Evolutionary conservation across 2,329 filamentous ascomycete species (phyloP).

Genomic region (Aspergillus sp.): DNA sequence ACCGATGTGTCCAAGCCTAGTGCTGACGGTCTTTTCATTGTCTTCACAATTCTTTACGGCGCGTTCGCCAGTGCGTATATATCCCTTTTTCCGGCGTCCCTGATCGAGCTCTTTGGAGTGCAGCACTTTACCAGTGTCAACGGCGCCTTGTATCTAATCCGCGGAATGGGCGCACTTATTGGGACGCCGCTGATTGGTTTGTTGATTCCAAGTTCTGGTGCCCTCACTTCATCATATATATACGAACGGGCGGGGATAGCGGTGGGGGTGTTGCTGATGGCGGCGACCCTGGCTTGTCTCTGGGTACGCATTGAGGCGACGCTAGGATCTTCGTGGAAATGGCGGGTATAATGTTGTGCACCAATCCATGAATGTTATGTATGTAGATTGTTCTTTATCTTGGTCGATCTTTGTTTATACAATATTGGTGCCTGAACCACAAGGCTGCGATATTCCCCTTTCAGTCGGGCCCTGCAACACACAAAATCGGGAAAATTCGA

Average conservation of each 20-base stretch:
- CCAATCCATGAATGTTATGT: not conserved
- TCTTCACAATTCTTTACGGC: slow-evolving; percentile 37
- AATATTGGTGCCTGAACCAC: slow-evolving; percentile 6
- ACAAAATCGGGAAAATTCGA: slow-evolving; percentile 8
- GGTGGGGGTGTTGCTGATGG: slow-evolving; percentile 27
- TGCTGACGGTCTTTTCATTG: slow-evolving; percentile 31
- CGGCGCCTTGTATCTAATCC: slow-evolving; percentile 40
- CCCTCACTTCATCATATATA: slow-evolving; percentile 19
- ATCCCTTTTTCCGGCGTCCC: slow-evolving; percentile 40
- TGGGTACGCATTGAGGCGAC: slow-evolving; percentile 30
- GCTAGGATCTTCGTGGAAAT: slow-evolving; percentile 20
- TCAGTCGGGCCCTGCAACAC: slow-evolving; percentile 5
- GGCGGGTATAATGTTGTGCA: slow-evolving; percentile 19
- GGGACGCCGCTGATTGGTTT: slow-evolving; percentile 38
- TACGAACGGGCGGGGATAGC: slow-evolving; percentile 27
- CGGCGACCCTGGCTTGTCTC: slow-evolving; percentile 26
- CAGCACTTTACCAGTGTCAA: slow-evolving; percentile 40
- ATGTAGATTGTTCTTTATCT: not conserved
- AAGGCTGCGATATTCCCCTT: slow-evolving; percentile 6
- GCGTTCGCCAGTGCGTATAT: slow-evolving; percentile 42
- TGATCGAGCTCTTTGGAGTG: slow-evolving; percentile 41
- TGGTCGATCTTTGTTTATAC: not conserved
- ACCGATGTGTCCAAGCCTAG: slow-evolving; percentile 9
- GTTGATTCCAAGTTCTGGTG: slow-evolving; percentile 24
- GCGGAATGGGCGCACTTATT: slow-evolving; percentile 38